Evolutionary conservation across 2,329 filamentous ascomycete genomes (phyloP), one percentile per base, ranked within the genome.

Genomic region (Pseudohalonectria lignicola): DNA sequence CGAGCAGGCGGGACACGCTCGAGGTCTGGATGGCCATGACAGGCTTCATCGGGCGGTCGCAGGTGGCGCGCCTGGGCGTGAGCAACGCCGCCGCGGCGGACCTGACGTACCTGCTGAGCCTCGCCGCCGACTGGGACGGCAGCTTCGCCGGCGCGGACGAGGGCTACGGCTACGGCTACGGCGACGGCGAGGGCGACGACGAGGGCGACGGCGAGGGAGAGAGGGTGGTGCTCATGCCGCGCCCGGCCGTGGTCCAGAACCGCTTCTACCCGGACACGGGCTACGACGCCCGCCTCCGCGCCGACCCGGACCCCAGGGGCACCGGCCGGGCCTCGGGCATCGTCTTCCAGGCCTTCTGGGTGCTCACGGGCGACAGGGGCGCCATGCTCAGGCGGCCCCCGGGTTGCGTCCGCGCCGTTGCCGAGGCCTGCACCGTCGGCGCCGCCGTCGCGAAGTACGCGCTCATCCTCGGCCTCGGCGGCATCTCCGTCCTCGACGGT

Each of bases 211-310:
- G 21, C 34, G 5, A 21, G n/a, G n/a, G n/a, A n/a, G n/a, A n/a
- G n/a, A n/a, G n/a, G n/a, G n/a, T n/a, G n/a, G n/a, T n/a, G n/a
- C 17, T 18, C 12, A 4, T 19, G n/a, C 17, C 23, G 7, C 23
- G 8, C 45, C 75, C 74, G 0, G 64, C 70, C 2, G 69, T 87
- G 2, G 78, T 88, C 5, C 85, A 92, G 59, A 90, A 92, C 51
- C 71, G 82, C 2, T 86, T 92, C 57, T 73, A 79, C 50, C 56
- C 61, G 2, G 57, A 61, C 2, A 81, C 75, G 0, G 51, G 54
- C 3, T 82, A 72, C 47, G 84, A 88, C 44, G 59, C 62, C 0
- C 58, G 62, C 1, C 55, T 88, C 13, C 71, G 83, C 17, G 57
- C 61, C 1, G 68, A 64, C 42, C 72, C 66, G 56, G 60, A n/a